phyloP scores from a whole-genome alignment of 768 basidiomycete genomes.

The Suillus decipiens region DNA sequence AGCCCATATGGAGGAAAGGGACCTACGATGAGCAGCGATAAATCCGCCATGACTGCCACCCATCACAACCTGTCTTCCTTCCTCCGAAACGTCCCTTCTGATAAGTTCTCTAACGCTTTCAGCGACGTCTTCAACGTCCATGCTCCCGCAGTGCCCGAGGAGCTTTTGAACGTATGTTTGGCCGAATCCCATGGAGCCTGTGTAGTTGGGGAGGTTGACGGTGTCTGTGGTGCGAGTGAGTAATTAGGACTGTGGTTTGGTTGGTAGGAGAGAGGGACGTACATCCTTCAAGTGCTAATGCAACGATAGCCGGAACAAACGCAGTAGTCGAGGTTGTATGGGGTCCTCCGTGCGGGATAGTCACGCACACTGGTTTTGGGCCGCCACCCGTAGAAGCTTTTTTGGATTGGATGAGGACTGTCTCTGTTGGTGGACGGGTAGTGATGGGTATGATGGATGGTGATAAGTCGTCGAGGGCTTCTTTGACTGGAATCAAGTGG shows the following conservation, averaged over 20 bases:
- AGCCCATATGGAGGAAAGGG: background rate
- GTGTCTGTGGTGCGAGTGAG: slow-evolving; percentile 43
- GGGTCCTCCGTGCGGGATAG: slow-evolving; percentile 64
- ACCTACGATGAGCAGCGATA: slow-evolving; percentile 49
- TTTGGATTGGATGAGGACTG: slow-evolving; percentile 46
- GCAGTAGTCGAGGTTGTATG: slow-evolving; percentile 50
- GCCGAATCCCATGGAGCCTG: slow-evolving; percentile 67
- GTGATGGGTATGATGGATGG: slow-evolving; percentile 53
- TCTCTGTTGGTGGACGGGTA: slow-evolving; percentile 49
- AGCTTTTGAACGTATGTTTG: slow-evolving; percentile 55
- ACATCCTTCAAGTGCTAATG: slow-evolving; percentile 65
- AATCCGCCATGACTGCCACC: slow-evolving; percentile 79
- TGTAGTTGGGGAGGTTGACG: slow-evolving; percentile 64
- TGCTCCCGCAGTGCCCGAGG: slow-evolving; percentile 58
- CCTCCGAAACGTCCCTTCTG: slow-evolving; percentile 46
- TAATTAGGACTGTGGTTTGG: background rate
- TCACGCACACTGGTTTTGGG: slow-evolving; percentile 48
- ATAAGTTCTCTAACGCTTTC: slow-evolving; percentile 54
- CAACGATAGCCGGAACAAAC: slow-evolving; percentile 45
- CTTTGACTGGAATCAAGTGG: slow-evolving; percentile 36
- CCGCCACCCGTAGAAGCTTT: slow-evolving; percentile 15
- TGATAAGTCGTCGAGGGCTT: slow-evolving; percentile 41
- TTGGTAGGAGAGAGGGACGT: slow-evolving; percentile 23
- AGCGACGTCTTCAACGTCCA: slow-evolving; percentile 69
- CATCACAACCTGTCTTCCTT: slow-evolving; percentile 53